Base-by-base conservation (phyloP, 164 flowering plant genomes). In the Kingdonia uniflora region DNA sequence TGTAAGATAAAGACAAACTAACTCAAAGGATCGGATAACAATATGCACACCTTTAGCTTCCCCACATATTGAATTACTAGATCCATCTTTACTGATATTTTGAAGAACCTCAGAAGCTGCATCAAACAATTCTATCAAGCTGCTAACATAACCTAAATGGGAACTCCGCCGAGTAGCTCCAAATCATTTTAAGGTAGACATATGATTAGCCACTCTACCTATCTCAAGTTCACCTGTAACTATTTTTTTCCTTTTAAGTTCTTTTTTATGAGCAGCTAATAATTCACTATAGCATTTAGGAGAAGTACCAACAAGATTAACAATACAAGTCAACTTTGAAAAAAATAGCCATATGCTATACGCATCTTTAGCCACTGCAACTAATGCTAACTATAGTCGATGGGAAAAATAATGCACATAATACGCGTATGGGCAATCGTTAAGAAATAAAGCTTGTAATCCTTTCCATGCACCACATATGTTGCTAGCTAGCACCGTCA, bases 181-280 rank as follows among this genome's bases (percentile, higher is more conserved):
- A 13, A 2, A 8, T 20, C 24, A 26, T 37, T 52, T 42, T 35
- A 52, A 19, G 1, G 23, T 15, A 21, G 46, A 26, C 14, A 53
- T 53, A 6, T 53, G 45, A 53, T 41, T 42, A 40, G 46, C 35
- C 44, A 14, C 47, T 22, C 1, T 52, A 22, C 19, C 19, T 20
- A 15, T 39, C 19, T 53, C 47, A 39, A 14, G 44, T 14, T 41
- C 13, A n/a, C n/a, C n/a, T n/a, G n/a, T n/a, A n/a, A n/a, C n/a
- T n/a, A n/a, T n/a, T n/a, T n/a, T n/a, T n/a, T n/a, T n/a, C n/a
- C n/a, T n/a, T n/a, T n/a, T n/a, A n/a, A n/a, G n/a, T n/a, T n/a
- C n/a, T n/a, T n/a, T n/a, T n/a, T n/a, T n/a, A n/a, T n/a, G n/a
- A n/a, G n/a, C n/a, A n/a, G n/a, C n/a, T n/a, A n/a, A n/a, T n/a